Evolutionary conservation across 306 rosid genomes (phyloP).

Genomic region (Vigna reflexopilosa): DNA sequence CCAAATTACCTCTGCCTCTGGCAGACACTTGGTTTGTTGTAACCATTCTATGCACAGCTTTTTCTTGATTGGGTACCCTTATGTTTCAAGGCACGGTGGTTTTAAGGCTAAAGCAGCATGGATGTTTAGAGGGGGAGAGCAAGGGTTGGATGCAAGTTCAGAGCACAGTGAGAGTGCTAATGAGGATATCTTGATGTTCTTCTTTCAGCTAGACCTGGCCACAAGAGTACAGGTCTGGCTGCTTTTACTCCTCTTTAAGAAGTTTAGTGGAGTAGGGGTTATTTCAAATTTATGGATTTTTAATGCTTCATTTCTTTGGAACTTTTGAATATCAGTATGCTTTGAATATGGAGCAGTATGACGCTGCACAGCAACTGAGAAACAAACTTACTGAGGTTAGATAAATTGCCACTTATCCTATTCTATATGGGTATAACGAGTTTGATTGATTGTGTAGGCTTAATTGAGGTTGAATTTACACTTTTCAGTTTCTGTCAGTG

Average conservation of each 20-base stretch:
- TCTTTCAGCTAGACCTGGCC: constrained; percentile 86
- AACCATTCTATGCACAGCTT: constrained; percentile 47
- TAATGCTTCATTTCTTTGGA: constrained; percentile 39
- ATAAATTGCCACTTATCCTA: constrained; percentile 5
- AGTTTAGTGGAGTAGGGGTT: not conserved
- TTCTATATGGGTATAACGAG: constrained; percentile 8
- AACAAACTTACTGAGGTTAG: constrained; percentile 90
- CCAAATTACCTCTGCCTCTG: constrained; percentile 42
- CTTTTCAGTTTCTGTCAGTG: constrained; percentile 9
- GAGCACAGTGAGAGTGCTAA: constrained; percentile 91
- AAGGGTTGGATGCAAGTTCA: constrained; percentile 64
- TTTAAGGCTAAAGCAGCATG: constrained; percentile 74
- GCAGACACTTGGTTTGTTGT: constrained; percentile 54
- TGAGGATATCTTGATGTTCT: constrained; percentile 87
- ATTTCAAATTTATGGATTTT: constrained; percentile 28
- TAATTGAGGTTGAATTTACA: constrained; percentile 23
- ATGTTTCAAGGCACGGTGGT: constrained; percentile 49
- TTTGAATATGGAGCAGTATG: constrained; percentile 87
- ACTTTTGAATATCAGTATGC: constrained; percentile 67
- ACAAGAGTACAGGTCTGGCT: constrained; percentile 87
- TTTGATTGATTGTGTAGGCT: constrained; percentile 28
- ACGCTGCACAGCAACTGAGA: constrained; percentile 83
- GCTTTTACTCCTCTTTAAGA: constrained; percentile 21
- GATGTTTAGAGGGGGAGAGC: constrained; percentile 81
- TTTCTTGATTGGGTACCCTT: constrained; percentile 52